phyloP scores from a whole-genome alignment of 345 rosid genomes.

The Eucalyptus sp. region DNA sequence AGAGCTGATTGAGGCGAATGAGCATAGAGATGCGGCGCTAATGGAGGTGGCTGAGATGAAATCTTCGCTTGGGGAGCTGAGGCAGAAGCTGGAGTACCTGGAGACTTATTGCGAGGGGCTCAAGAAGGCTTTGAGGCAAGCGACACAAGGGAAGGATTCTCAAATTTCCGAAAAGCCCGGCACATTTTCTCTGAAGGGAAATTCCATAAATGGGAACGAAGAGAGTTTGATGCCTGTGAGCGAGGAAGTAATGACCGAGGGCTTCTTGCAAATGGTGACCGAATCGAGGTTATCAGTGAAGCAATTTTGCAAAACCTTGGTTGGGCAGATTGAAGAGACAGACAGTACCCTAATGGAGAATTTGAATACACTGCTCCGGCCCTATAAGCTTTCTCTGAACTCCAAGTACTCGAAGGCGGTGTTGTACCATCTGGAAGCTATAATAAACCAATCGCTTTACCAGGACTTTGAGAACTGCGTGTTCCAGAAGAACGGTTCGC shows the following conservation, averaged over 20 bases:
- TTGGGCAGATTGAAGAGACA: constrained; percentile 59
- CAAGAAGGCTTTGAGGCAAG: constrained; percentile 67
- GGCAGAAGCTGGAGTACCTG: constrained; percentile 70
- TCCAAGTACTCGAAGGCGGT: constrained; percentile 63
- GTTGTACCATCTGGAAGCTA: constrained; percentile 67
- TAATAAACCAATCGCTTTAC: constrained; percentile 70
- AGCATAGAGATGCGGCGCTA: constrained; percentile 63
- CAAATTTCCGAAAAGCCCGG: constrained; percentile 14
- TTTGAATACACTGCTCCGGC: constrained; percentile 55
- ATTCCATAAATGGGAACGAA: constrained; percentile 13
- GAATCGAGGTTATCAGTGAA: constrained; percentile 91
- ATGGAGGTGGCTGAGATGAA: constrained; percentile 70
- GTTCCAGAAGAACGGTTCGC: constrained; percentile 72
- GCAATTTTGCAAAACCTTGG: constrained; percentile 78
- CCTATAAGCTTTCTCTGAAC: constrained; percentile 45
- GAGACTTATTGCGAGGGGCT: constrained; percentile 77
- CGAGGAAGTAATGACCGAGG: constrained; percentile 86
- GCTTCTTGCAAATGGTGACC: constrained; percentile 84
- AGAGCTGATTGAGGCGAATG: constrained; percentile 64
- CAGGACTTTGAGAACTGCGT: constrained; percentile 85
- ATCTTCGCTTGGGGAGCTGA: constrained; percentile 60
- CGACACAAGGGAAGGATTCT: constrained; percentile 27
- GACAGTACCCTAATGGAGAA: constrained; percentile 40
- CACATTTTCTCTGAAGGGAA: constrained; percentile 20
- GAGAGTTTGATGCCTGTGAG: constrained; percentile 59